A percentile compares a stretch with the other conserved stretches of the same genome.
Evolutionary conservation across 2,329 filamentous ascomycete species (phyloP).

Genomic region (Alternaria ethzedia): DNA sequence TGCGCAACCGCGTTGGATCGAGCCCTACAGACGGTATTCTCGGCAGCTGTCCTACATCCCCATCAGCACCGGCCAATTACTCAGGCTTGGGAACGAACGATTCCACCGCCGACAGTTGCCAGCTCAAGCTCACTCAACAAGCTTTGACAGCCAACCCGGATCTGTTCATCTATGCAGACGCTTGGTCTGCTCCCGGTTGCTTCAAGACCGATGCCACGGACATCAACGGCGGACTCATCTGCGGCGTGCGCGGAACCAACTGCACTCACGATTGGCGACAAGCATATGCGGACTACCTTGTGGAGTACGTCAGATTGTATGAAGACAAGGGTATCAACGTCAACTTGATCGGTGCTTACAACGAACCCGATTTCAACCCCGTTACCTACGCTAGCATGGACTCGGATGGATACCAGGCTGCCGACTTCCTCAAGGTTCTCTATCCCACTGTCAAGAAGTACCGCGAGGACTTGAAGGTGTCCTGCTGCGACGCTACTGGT

Average conservation of each 20-base stretch:
- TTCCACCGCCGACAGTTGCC: slow-evolving; percentile 40
- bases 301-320: slow-evolving; percentile 53
- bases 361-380: slow-evolving; percentile 50
- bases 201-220: slow-evolving; percentile 58
- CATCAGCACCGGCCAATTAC: slow-evolving; percentile 19
- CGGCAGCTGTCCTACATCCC: slow-evolving; percentile 9
- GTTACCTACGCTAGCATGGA: slow-evolving; percentile 54
- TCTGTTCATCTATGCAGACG: slow-evolving; percentile 52
- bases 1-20: slow-evolving; percentile 54
- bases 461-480: slow-evolving; percentile 42
- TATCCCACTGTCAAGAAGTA: slow-evolving; percentile 44
- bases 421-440: slow-evolving; percentile 57
- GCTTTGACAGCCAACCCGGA: slow-evolving; percentile 52
- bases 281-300: slow-evolving; percentile 56
- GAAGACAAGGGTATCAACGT: slow-evolving; percentile 46
- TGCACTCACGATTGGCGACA: slow-evolving; percentile 55
- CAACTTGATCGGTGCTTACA: slow-evolving; percentile 50
- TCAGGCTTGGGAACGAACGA: slow-evolving; percentile 15
- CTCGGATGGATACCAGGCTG: slow-evolving; percentile 54
- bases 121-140: slow-evolving; percentile 60
- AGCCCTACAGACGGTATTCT: slow-evolving; percentile 20
- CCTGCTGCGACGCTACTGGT: slow-evolving; percentile 53
- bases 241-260: slow-evolving; percentile 43
- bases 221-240: slow-evolving; percentile 52
- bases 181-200: slow-evolving; percentile 57